phyloP scores from a whole-genome alignment of 257 asterid species.

The Solanum acaule region DNA sequence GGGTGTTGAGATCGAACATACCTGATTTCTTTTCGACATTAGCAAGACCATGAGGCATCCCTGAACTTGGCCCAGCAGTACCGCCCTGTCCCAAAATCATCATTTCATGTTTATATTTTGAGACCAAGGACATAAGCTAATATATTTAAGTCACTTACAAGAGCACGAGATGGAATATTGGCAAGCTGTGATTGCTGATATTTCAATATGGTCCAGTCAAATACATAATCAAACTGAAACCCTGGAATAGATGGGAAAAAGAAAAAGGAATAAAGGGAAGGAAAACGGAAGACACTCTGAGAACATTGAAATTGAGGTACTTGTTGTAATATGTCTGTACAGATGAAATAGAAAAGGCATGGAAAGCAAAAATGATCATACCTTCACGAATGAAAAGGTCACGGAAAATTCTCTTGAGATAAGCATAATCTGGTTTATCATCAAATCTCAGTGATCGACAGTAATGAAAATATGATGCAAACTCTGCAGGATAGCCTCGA shows the following conservation, averaged over 20 bases:
- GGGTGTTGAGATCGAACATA: not conserved
- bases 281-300: not conserved
- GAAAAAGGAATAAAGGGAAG: not conserved
- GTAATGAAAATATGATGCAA: conserved; percentile 78
- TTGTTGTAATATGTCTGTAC: not conserved
- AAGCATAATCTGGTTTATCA: conserved; percentile 74
- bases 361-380: conserved; percentile 1
- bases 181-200: conserved; percentile 70
- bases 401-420: conserved; percentile 64
- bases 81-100: conserved; percentile 35
- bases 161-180: conserved; percentile 62
- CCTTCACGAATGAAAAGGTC: conserved; percentile 88
- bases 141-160: conserved; percentile 37
- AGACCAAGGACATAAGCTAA: not conserved
- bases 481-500: conserved; percentile 70
- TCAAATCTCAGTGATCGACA: conserved; percentile 87
- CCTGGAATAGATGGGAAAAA: conserved; percentile 26
- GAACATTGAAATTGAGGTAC: not conserved
- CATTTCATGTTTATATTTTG: not conserved
- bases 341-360: not conserved
- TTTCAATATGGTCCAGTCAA: conserved; percentile 81
- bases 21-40: conserved; percentile 58
- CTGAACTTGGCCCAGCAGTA: conserved; percentile 53
- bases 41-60: conserved; percentile 35
- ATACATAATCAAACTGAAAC: conserved; percentile 65